Evolutionary conservation across 2,329 filamentous ascomycete species (phyloP).

Genomic region (Diaporthe vexans): DNA sequence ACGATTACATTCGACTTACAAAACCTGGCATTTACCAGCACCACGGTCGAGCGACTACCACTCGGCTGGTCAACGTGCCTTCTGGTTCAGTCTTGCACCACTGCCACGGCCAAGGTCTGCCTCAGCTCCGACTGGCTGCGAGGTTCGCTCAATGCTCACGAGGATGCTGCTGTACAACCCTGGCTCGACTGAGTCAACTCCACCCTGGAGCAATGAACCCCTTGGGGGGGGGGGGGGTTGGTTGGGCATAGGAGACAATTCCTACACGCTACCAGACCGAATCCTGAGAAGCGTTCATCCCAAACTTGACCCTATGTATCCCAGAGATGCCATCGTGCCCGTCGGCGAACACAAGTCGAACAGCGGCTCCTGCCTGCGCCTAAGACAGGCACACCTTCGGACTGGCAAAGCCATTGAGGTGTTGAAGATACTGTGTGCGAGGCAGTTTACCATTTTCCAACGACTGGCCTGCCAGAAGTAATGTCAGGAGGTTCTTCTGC

Average conservation of each 20-base stretch:
- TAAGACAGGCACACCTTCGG: background rate
- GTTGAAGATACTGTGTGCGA: background rate
- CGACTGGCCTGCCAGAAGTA: background rate
- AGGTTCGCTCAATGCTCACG: conserved; percentile 1
- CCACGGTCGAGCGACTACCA: background rate
- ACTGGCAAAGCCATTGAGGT: background rate
- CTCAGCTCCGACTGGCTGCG: background rate
- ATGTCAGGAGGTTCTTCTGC: background rate
- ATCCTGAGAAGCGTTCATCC: background rate
- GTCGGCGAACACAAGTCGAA: background rate
- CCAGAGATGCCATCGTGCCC: background rate
- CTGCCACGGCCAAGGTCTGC: conserved; percentile 5
- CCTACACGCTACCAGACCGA: background rate
- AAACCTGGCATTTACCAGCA: background rate
- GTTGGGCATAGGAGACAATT: too few species aligned
- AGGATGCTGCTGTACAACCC: conserved; percentile 3
- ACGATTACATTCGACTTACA: background rate
- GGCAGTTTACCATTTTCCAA: background rate
- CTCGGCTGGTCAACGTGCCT: background rate
- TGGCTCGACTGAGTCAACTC: background rate
- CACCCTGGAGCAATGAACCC: background rate
- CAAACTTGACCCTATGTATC: background rate
- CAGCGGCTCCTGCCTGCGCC: background rate
- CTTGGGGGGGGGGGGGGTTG: too few species aligned
- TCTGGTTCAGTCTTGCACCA: background rate